A percentile compares a stretch with the other conserved stretches of the same genome.
Evolutionary conservation across 2,329 filamentous ascomycete genomes (phyloP).

Genomic region (Dactylellina leptospora): DNA sequence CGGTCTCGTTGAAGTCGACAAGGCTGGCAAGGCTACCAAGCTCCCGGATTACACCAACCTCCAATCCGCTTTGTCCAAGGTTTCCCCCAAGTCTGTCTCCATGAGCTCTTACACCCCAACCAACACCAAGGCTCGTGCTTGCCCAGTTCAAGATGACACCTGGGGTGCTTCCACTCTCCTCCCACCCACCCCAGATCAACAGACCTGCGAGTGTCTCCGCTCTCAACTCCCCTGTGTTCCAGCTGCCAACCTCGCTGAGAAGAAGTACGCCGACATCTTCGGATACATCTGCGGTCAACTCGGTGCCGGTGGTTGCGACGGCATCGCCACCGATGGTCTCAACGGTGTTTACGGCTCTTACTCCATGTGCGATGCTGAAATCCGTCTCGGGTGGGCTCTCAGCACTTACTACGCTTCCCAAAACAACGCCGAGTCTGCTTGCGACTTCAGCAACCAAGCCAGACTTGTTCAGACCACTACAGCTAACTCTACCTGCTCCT

Average conservation of each 20-base stretch:
- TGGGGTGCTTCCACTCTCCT: conserved; percentile 79
- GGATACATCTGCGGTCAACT: conserved; percentile 72
- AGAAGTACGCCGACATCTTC: conserved; percentile 75
- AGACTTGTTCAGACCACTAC: conserved; percentile 62
- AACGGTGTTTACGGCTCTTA: conserved; percentile 78
- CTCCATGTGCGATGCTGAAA: conserved; percentile 75
- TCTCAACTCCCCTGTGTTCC: conserved; percentile 76
- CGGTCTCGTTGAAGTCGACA: conserved; percentile 73
- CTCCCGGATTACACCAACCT: conserved; percentile 79
- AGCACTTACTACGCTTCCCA: conserved; percentile 74
- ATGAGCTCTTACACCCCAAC: conserved; percentile 75
- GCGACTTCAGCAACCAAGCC: conserved; percentile 76
- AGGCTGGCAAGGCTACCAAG: conserved; percentile 70
- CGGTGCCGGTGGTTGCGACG: conserved; percentile 66
- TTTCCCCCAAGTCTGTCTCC: conserved; percentile 72
- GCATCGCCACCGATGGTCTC: conserved; percentile 73
- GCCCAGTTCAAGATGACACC: conserved; percentile 71
- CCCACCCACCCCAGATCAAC: conserved; percentile 80
- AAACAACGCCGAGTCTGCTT: conserved; percentile 66
- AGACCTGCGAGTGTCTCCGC: conserved; percentile 87
- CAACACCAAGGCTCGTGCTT: conserved; percentile 73
- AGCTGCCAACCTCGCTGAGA: conserved; percentile 66
- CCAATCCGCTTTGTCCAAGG: conserved; percentile 73
- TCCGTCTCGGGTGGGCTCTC: conserved; percentile 78
- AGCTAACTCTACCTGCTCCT: conserved; percentile 67